Evolutionary conservation across 306 rosid species (phyloP), one percentile per base, ranked within the genome.

Genomic region (Lathyrus tuberosus): DNA sequence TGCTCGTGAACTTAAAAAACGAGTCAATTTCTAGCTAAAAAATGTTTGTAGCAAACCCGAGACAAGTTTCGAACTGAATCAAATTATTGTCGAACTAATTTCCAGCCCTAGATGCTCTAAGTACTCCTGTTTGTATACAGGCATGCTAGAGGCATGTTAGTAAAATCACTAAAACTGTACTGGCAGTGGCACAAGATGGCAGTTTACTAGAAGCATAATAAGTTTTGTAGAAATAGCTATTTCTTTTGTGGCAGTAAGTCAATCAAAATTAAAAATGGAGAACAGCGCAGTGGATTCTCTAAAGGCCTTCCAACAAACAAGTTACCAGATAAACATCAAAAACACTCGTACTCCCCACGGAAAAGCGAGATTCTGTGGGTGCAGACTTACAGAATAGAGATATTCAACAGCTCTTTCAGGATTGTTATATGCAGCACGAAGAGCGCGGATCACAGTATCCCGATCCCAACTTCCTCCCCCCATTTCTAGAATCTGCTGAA

Each of bases 401-500:
- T 88, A 91, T 70, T 91, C 97, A 53, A 91, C 84, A 42, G 96
- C 96, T 78, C 97, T 86, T 77, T 83, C 97, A 28, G 97, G 97
- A 79, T 91, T 91, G 81, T 88, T 88, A 78, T 51, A 91, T 31
- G 97, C 96, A 67, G 97, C 96, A 54, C 89, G 92, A 48, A 91
- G 86, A 64, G 97, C 92, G 16, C 88, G 84, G n/a, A 75, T 67
- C 76, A 91, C 92, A 47, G 91, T 86, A 60, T 86, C 97, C 66
- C 88, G 83, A n/a, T 91, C 92, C 97, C 97, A 91, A 64, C 79
- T 82, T 46, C 97, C 97, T 62, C 91, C 97, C 31, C 97, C 97
- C 87, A 91, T 88, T 35, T 84, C 92, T 49, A 91, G 81, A 54
- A 91, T 86, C 63, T 86, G 92, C 61, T 91, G 86, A 74, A 86